Conservation (phyloP, 352 stramenopile genomes). For the Pythium vanterpoolii region DNA sequence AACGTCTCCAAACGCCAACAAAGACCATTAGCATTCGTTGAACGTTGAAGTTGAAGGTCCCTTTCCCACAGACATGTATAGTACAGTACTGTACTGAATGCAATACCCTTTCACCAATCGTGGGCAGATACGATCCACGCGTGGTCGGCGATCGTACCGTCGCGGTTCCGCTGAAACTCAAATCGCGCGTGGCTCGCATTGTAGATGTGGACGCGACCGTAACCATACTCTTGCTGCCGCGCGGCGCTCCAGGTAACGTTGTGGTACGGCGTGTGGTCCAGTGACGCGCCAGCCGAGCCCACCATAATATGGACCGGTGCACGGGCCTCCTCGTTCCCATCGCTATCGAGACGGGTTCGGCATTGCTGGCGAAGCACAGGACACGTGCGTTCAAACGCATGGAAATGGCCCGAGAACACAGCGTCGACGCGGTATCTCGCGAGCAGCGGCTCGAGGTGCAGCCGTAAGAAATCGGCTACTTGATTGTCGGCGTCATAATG, state of each 20-base stretch:
- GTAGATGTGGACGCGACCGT: conserved; percentile 26
- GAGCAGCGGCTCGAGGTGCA: conserved; percentile 22
- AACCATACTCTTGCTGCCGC: conserved; percentile 22
- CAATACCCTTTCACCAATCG: too few species aligned
- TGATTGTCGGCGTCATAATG: conserved; percentile 9
- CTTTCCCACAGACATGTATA: too few species aligned
- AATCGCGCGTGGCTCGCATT: conserved; percentile 26
- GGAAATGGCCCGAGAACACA: conserved; percentile 28
- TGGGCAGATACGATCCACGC: conserved; percentile 15
- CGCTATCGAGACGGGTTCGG: not conserved
- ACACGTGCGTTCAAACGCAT: conserved; percentile 29
- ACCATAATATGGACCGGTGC: conserved; percentile 30
- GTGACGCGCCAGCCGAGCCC: conserved; percentile 20
- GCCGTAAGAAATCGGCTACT: conserved; percentile 11
- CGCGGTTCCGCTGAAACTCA: conserved; percentile 22
- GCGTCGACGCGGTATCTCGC: conserved; percentile 24
- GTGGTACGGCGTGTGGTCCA: conserved; percentile 21
- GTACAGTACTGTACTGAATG: too few species aligned
- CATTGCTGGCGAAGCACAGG: conserved; percentile 12
- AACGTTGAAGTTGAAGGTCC: too few species aligned
- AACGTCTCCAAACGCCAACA: too few species aligned
- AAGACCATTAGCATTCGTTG: too few species aligned
- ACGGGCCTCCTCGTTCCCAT: not conserved
- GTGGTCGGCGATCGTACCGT: conserved; percentile 25
- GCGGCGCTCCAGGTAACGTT: conserved; percentile 17